Evolutionary conservation across 2,329 filamentous ascomycete genomes (phyloP).

Genomic region (Fusarium algeriense): DNA sequence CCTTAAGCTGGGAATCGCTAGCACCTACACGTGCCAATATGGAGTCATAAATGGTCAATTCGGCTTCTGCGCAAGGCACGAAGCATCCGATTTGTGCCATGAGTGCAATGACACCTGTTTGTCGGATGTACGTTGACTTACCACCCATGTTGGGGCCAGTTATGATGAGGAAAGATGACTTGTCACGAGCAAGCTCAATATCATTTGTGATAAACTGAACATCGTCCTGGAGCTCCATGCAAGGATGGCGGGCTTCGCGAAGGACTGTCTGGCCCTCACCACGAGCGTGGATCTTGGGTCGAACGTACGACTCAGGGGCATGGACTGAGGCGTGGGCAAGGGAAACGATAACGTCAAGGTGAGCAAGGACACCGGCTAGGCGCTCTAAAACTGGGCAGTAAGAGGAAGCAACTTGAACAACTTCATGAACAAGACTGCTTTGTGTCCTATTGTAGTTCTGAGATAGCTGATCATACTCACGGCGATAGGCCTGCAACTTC

Average conservation of each 20-base stretch:
- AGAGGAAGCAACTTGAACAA: slow-evolving; percentile 91
- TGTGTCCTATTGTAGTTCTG: slow-evolving; percentile 97
- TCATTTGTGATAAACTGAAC: slow-evolving; percentile 99
- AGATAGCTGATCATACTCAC: slow-evolving; percentile 93
- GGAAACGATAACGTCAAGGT: slow-evolving; percentile 94
- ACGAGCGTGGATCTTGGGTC: slow-evolving; percentile 89
- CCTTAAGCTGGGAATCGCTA: slow-evolving; percentile 96
- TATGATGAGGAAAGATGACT: slow-evolving; percentile 93
- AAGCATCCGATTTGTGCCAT: slow-evolving; percentile 99
- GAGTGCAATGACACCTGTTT: slow-evolving; percentile 94
- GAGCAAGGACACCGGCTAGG: slow-evolving; percentile 87
- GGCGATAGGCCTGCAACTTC: slow-evolving; percentile 80
- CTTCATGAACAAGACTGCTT: slow-evolving; percentile 88
- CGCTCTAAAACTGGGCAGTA: slow-evolving; percentile 94
- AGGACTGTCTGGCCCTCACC: slow-evolving; percentile 89
- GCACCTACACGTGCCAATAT: slow-evolving; percentile 96
- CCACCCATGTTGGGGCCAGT: slow-evolving; percentile 99
- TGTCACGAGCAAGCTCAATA: slow-evolving; percentile 80
- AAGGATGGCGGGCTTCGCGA: slow-evolving; percentile 95
- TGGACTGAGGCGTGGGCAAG: slow-evolving; percentile 95
- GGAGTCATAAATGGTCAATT: slow-evolving; percentile 95
- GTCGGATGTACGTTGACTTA: slow-evolving; percentile 97
- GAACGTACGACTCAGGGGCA: slow-evolving; percentile 90
- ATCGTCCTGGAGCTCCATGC: slow-evolving; percentile 98
- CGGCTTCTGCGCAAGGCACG: slow-evolving; percentile 89